Evolutionary conservation across 306 rosid genomes (phyloP).

Genomic region (Begonia loranthoides): DNA sequence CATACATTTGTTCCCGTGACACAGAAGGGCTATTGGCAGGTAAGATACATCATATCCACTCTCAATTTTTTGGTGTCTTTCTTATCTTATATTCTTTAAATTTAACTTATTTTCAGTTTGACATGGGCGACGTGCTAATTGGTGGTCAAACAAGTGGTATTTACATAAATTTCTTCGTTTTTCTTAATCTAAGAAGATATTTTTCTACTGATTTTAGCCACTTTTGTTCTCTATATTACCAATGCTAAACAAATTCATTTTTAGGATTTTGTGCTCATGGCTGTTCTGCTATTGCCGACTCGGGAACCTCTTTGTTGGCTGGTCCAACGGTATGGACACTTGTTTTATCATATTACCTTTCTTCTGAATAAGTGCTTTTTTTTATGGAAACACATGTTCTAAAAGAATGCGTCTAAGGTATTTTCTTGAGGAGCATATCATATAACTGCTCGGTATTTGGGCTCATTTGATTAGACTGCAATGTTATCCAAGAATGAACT

Average conservation of each 20-base stretch:
- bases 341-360: not conserved
- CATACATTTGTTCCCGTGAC: slow-evolving; percentile 87
- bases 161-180: slow-evolving; percentile 1
- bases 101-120: slow-evolving; percentile 31
- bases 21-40: slow-evolving; percentile 92
- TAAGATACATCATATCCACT: slow-evolving; percentile 14
- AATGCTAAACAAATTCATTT: slow-evolving; percentile 11
- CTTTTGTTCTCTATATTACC: too few relatives aligned
- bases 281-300: slow-evolving; percentile 87
- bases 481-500: too few relatives aligned
- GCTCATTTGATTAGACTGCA: too few relatives aligned
- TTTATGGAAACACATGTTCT: too few relatives aligned
- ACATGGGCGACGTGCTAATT: slow-evolving; percentile 77
- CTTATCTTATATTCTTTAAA: not conserved
- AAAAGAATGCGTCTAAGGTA: too few relatives aligned
- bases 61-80: not conserved
- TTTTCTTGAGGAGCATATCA: too few relatives aligned
- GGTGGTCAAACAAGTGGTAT: slow-evolving; percentile 66
- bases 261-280: slow-evolving; percentile 59
- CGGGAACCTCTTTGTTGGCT: slow-evolving; percentile 88
- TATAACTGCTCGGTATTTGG: too few relatives aligned
- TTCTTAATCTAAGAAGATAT: not conserved
- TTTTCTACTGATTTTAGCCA: too few relatives aligned
- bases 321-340: slow-evolving; percentile 74
- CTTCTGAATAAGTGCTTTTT: too few relatives aligned